Evolutionary conservation across 1,284 basidiomycete genomes (phyloP).

Genomic region (Pyrrhoderma lamaoense): DNA sequence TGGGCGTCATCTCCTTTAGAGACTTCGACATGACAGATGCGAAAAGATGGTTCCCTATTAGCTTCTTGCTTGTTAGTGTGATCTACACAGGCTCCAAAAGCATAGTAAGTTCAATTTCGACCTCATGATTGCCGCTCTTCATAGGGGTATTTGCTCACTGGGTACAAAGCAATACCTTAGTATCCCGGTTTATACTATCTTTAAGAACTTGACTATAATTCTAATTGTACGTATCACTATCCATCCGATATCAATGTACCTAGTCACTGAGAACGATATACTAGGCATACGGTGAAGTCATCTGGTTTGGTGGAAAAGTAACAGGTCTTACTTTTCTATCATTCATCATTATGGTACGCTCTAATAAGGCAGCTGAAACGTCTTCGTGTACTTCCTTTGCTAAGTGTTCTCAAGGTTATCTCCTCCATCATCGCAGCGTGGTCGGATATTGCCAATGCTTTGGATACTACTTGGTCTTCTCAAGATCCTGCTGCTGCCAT

Average conservation of each 20-base stretch:
- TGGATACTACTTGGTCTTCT: conserved; percentile 34
- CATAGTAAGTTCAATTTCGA: conserved; percentile 50
- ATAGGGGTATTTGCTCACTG: conserved; percentile 3
- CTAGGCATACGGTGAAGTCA: conserved; percentile 92
- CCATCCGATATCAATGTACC: neutral
- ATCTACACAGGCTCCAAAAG: conserved; percentile 99
- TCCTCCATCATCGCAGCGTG: conserved; percentile 97
- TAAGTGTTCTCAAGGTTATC: conserved; percentile 51
- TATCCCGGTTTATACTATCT: conserved; percentile 95
- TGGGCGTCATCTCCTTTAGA: conserved; percentile 86
- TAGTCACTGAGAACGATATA: conserved; percentile 2
- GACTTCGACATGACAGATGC: conserved; percentile 82
- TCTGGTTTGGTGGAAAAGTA: conserved; percentile 93
- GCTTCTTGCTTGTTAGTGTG: conserved; percentile 84
- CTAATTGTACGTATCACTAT: conserved; percentile 65
- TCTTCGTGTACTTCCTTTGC: conserved; percentile 4
- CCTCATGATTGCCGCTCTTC: conserved; percentile 3
- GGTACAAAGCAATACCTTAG: conserved; percentile 76
- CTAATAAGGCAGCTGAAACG: neutral
- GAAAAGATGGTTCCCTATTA: conserved; percentile 92
- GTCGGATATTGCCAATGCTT: conserved; percentile 68
- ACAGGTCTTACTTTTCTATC: conserved; percentile 84
- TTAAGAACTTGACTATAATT: conserved; percentile 99
- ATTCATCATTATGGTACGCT: conserved; percentile 83
- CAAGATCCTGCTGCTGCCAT: conserved; percentile 36